Conservation (phyloP, 73 alveolate genomes). For the Stentor coeruleus region DNA sequence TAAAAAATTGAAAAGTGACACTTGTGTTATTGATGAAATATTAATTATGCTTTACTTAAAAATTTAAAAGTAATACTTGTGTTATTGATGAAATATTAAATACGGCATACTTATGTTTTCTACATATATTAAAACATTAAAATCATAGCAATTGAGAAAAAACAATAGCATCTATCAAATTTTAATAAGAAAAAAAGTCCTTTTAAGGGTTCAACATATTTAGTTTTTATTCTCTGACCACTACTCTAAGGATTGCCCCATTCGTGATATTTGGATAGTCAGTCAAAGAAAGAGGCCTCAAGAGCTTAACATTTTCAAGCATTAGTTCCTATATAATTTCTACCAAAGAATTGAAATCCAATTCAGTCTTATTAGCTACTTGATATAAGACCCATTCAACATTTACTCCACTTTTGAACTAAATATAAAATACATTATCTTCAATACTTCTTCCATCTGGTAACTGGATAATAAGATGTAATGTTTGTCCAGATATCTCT, state of each 20-base stretch:
- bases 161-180: too few species aligned
- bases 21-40: too few species aligned
- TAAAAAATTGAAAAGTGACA: too few species aligned
- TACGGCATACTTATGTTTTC: too few species aligned
- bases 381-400: background rate
- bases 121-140: too few species aligned
- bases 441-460: constrained; percentile 8
- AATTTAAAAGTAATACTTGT: too few species aligned
- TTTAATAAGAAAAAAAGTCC: too few species aligned
- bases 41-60: too few species aligned
- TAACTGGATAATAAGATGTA: background rate
- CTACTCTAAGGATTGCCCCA: background rate
- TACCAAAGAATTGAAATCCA: background rate
- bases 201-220: too few species aligned
- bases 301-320: background rate
- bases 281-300: background rate
- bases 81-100: too few species aligned
- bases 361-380: background rate
- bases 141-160: too few species aligned
- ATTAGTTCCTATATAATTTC: background rate
- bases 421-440: background rate
- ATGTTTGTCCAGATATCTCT: background rate
- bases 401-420: constrained; percentile 1
- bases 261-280: background rate
- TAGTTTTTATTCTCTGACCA: too few species aligned